Conservation (phyloP, 2,329 filamentous ascomycete species). For the Venturiaceae sp. region DNA sequence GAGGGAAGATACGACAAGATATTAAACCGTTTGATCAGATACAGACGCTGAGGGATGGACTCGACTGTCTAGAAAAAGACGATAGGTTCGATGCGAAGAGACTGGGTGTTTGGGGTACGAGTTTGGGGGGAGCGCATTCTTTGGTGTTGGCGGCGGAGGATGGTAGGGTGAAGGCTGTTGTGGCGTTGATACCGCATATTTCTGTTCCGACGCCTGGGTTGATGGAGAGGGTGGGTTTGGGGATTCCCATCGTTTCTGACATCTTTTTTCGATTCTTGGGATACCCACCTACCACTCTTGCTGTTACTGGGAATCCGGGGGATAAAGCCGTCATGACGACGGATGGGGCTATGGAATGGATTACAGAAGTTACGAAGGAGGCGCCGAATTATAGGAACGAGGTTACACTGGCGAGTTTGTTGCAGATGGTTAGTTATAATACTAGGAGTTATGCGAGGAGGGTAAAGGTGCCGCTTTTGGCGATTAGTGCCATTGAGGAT, state of each 20-base stretch:
- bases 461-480: too few relatives aligned
- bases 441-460: background rate
- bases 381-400: background rate
- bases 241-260: too few relatives aligned
- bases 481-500: background rate
- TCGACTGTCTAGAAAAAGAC: background rate
- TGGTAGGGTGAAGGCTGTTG: background rate
- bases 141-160: background rate
- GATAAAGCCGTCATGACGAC: background rate
- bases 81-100: background rate
- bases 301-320: background rate
- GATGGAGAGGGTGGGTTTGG: background rate
- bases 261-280: background rate
- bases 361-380: background rate
- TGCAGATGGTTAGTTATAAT: background rate
- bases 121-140: background rate
- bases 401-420: background rate
- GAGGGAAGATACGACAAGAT: background rate
- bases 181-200: background rate
- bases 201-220: background rate
- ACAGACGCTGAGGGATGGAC: background rate
- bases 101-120: background rate
- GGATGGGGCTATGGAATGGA: background rate
- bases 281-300: background rate
- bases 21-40: background rate